Percentiles rank a stretch among this genome's conserved stretches.
Conservation (phyloP, 495 filamentous ascomycete species). For the Copromyces sp. region DNA sequence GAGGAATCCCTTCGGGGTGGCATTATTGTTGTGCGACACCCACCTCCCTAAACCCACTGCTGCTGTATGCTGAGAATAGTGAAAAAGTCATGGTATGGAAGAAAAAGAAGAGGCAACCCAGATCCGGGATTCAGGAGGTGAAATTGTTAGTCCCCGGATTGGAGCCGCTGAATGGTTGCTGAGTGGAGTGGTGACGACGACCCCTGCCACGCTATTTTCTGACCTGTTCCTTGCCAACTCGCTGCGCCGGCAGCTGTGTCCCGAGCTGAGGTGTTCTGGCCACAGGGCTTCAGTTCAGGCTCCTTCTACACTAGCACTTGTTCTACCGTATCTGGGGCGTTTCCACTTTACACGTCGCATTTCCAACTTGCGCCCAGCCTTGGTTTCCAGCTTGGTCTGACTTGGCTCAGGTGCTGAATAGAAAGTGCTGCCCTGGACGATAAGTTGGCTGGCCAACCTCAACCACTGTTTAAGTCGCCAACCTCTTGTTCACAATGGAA, state of each 20-base stretch:
- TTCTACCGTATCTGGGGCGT: not conserved
- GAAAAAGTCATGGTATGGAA: not conserved
- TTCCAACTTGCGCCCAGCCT: not conserved
- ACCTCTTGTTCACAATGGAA: not conserved
- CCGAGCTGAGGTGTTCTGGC: not conserved
- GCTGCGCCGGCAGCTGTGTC: not conserved
- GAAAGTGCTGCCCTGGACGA: not conserved
- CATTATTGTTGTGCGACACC: not conserved
- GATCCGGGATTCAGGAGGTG: not conserved
- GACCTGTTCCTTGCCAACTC: constrained; percentile 1
- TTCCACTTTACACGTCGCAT: not conserved
- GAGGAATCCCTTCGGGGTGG: not conserved
- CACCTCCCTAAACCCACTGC: not conserved
- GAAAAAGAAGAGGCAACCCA: not conserved
- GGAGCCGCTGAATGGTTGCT: not conserved
- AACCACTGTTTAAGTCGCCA: not conserved
- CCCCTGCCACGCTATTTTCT: constrained; percentile 10
- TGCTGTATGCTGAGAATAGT: not conserved
- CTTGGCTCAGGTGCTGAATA: not conserved
- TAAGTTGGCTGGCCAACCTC: constrained; percentile 34
- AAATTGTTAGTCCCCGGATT: not conserved
- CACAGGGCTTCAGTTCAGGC: not conserved
- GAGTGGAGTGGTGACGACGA: not conserved
- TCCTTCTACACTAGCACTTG: not conserved
- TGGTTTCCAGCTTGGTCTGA: not conserved